Evolutionary conservation across 352 stramenopile genomes (phyloP), one percentile per base, ranked within the genome.

Genomic region (Pythium folliculosum): DNA sequence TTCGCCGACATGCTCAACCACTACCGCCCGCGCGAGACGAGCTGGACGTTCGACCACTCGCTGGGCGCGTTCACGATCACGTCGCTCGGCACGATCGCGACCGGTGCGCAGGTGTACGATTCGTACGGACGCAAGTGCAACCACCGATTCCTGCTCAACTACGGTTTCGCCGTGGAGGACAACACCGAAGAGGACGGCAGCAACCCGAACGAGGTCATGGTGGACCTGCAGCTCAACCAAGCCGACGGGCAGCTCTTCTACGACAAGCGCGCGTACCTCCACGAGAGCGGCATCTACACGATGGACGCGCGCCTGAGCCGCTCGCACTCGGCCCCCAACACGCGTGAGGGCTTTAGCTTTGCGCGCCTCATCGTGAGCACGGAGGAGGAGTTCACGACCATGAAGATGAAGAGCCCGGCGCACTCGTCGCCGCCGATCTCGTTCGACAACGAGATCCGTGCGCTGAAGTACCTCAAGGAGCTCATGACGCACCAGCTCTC

Each of bases 1-100:
- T 99, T 99, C 75, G 97, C 97, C 25, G 98, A 99, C 78, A 99
- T 99, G 98, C 89, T 99, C 10, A 99, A 99, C 82, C 98, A 99
- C 84, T 99, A 98, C 78, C 90, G 98, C 0, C 98, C 98, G 5
- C 86, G 97, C 40, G 97, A 99, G 76, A 99, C 98, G 55, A 78
- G 88, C 73, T 97, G 90, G 90, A 95, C 88, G 21, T 97, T 94
- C 63, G 88, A 95, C 67, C 80, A 93, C 63, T 83, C 78, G 44
- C 82, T 94, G 23, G 79, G 90, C 40, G 84, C 83, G 9, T 97
- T 97, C 74, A 95, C 89, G 30, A 96, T 97, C 71, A 97, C 90
- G 58, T 93, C 90, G 32, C 80, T 97, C 10, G 83, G 81, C 27
- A 89, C 85, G 19, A 93, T 95, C 64, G 77, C 77, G 37, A 65